Evolutionary conservation across 2,329 filamentous ascomycete genomes (phyloP).

Genomic region (Trichoderma citrinoviride): DNA sequence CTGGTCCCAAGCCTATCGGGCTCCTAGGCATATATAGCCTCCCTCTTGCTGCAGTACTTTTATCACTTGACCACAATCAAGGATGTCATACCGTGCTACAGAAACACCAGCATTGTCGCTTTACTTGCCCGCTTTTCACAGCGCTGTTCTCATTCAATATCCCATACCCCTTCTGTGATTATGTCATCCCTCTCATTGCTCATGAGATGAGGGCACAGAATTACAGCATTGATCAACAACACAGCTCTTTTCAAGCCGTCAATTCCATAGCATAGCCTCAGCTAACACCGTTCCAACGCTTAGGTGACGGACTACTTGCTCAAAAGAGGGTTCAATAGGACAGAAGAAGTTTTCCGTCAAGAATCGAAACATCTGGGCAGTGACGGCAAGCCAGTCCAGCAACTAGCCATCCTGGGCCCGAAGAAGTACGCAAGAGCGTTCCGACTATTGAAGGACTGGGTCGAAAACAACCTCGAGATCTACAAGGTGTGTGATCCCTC

Average conservation of each 20-base stretch:
- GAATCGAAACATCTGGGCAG: slow-evolving; percentile 82
- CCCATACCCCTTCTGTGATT: not conserved
- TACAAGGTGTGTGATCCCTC: slow-evolving; percentile 68
- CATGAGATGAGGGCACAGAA: not conserved
- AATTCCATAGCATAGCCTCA: not conserved
- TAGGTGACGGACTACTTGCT: slow-evolving; percentile 88
- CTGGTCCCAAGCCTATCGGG: too few relatives aligned
- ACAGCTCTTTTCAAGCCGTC: not conserved
- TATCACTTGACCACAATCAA: not conserved
- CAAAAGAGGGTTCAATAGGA: slow-evolving; percentile 91
- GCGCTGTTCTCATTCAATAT: not conserved
- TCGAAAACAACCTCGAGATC: slow-evolving; percentile 87
- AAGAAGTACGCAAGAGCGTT: slow-evolving; percentile 76
- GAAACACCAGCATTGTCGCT: not conserved
- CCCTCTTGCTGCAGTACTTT: not conserved
- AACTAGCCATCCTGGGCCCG: slow-evolving; percentile 67
- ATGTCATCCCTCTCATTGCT: not conserved
- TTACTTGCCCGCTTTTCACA: too few relatives aligned
- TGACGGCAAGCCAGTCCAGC: slow-evolving; percentile 72
- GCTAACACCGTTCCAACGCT: slow-evolving; percentile 20
- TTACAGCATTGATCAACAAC: not conserved
- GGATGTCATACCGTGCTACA: not conserved
- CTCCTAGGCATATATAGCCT: not conserved
- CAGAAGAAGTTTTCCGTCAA: slow-evolving; percentile 86
- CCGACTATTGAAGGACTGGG: slow-evolving; percentile 73